A percentile compares a stretch with the other conserved stretches of the same genome.
Conservation (phyloP, 2,329 filamentous ascomycete genomes). For the Sporothrix curviconia region DNA sequence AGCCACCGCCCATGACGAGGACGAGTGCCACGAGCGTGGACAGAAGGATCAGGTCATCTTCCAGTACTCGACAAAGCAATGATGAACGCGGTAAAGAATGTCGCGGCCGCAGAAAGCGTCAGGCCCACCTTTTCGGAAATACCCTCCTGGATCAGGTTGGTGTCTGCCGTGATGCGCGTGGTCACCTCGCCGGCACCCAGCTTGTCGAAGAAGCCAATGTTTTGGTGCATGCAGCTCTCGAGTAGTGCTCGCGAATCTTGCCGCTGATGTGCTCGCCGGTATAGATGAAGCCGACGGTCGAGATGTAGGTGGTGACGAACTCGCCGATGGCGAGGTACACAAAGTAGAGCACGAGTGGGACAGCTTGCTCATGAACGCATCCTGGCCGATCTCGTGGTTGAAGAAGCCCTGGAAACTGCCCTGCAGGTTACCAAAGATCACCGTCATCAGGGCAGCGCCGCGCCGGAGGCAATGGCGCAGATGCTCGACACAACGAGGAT, state of each 20-base stretch:
- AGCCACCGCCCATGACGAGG: slow-evolving; percentile 68
- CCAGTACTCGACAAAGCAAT: slow-evolving; percentile 89
- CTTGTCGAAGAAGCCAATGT: slow-evolving; percentile 90
- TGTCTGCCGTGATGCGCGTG: slow-evolving; percentile 88
- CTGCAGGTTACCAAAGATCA: slow-evolving; percentile 72
- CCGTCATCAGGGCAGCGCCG: slow-evolving; percentile 74
- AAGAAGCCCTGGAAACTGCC: slow-evolving; percentile 64
- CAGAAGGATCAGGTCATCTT: slow-evolving; percentile 84
- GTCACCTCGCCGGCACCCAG: slow-evolving; percentile 89
- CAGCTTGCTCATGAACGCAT: slow-evolving; percentile 55
- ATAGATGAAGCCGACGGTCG: slow-evolving; percentile 86
- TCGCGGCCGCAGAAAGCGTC: slow-evolving; percentile 67
- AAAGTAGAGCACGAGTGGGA: slow-evolving; percentile 68
- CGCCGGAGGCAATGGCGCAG: slow-evolving; percentile 57
- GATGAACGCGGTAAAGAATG: slow-evolving; percentile 81
- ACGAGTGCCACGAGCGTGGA: slow-evolving; percentile 76
- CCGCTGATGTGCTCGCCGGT: slow-evolving; percentile 71
- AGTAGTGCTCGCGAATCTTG: slow-evolving; percentile 80
- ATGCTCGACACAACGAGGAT: slow-evolving; percentile 57
- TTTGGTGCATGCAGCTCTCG: slow-evolving; percentile 74
- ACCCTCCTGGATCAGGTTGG: slow-evolving; percentile 86
- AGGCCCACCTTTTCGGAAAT: slow-evolving; percentile 85
- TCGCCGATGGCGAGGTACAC: slow-evolving; percentile 77
- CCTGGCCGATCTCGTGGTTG: slow-evolving; percentile 37
- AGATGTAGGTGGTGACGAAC: slow-evolving; percentile 70